These are phyloP conservation scores for Lodderomyces elongisporus DNA, from an alignment of 1,139 yeast species.

Conservation along the genomic window DNA sequence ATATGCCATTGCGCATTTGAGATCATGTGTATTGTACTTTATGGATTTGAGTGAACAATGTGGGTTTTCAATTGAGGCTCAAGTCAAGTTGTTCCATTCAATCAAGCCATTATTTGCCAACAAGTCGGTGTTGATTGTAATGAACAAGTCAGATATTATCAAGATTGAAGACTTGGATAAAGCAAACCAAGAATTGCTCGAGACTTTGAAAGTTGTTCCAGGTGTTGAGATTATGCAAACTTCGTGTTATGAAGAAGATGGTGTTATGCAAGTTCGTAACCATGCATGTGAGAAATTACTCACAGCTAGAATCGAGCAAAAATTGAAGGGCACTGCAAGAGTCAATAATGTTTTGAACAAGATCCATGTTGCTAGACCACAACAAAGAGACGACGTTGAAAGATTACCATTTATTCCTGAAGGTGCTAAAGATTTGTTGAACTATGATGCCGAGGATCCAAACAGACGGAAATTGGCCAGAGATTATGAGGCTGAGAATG, in stretches of 20 bases:
- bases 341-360: conserved; percentile 86
- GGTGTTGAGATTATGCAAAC: conserved; percentile 92
- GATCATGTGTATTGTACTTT: conserved; percentile 92
- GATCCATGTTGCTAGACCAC: conserved; percentile 91
- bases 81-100: conserved; percentile 92
- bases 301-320: conserved; percentile 94
- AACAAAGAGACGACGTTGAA: conserved; percentile 77
- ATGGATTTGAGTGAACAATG: conserved; percentile 99
- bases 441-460: conserved; percentile 78
- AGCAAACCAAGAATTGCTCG: conserved; percentile 68
- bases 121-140: conserved; percentile 91
- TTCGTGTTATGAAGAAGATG: conserved; percentile 92
- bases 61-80: conserved; percentile 96
- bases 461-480: conserved; percentile 75
- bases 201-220: conserved; percentile 56
- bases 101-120: conserved; percentile 96
- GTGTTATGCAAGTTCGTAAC: conserved; percentile 93
- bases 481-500: conserved; percentile 89
- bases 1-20: conserved; percentile 95
- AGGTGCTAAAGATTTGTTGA: conserved; percentile 50
- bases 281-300: conserved; percentile 94
- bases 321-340: conserved; percentile 89
- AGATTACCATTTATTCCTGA: conserved; percentile 84
- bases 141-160: conserved; percentile 91
- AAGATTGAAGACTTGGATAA: conserved; percentile 75